Evolutionary conservation across 352 stramenopile species (phyloP), one percentile per base, ranked within the genome.

Genomic region (Aphanomyces euteiches): DNA sequence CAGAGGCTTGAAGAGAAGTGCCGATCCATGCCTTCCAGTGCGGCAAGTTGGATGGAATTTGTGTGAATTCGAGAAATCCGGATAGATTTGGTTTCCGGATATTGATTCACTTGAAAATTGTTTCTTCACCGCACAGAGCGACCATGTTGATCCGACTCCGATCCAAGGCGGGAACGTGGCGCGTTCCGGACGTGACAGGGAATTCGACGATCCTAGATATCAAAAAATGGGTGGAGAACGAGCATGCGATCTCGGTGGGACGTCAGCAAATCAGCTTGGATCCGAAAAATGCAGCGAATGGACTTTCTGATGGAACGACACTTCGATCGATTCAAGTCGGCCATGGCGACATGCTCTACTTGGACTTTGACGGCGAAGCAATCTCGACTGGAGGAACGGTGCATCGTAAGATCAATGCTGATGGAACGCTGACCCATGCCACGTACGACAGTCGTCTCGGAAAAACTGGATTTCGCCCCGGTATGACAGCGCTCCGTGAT

Each of bases 401-500:
- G 4, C 79, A 84, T 37, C 81, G 79, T 47, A 93, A 92, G 72
- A 89, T 95, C 61, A 87, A 80, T 10, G 85, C 88, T 48, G 88
- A 95, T 48, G 88, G 88, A 38, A 87, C 83, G 50, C 78, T 95
- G 59, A 90, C 84, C 39, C 86, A 87, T 39, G 85, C 92, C 54
- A 80, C 78, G 56, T 90, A 92, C 73, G 78, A 91, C 70, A 84
- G 90, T 61, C 83, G 77, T 65, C 79, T 83, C 37, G 81, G 80
- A 73, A 87, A 89, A 78, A 96, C 82, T 71, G 91, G 78, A 47
- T 99, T 99, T 79, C 88, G 97, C 21, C 96, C 96, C 10, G 97
- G 97, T 6, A 89, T 98, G 80, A 91, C 98, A 76, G 79, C 96
- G 39, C 78, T 99, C 56, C 83, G 96, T 2, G 93, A 98, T 76